phyloP scores from a whole-genome alignment of 768 basidiomycete species.

The Mycena leptocephala region DNA sequence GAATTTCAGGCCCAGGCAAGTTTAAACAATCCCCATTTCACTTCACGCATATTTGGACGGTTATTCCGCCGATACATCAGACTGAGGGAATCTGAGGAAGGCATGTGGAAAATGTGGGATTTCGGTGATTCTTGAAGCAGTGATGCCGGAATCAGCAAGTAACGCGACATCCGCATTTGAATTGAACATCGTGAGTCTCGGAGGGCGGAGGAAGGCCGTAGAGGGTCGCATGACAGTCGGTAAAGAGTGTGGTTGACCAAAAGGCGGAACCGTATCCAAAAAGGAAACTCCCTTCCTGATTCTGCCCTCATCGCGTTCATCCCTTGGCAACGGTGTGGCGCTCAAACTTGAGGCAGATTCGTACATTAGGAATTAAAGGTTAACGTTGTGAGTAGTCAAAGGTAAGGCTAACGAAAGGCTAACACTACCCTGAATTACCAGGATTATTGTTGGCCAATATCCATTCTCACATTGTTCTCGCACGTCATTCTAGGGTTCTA shows the following conservation, averaged over 20 bases:
- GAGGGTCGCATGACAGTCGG: constrained; percentile 21
- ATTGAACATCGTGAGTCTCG: neutral
- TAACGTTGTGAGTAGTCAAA: neutral
- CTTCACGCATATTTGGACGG: constrained; percentile 11
- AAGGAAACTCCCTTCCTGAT: constrained; percentile 6
- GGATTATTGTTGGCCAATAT: neutral
- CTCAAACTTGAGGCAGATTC: neutral
- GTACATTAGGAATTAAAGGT: neutral
- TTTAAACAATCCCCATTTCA: constrained; percentile 19
- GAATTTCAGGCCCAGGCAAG: constrained; percentile 19
- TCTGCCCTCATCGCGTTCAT: constrained; percentile 1
- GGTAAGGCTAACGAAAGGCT: constrained; percentile 1
- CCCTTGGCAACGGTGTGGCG: neutral
- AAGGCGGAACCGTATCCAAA: neutral
- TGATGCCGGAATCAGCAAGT: constrained; percentile 1
- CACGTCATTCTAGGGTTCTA: constrained; percentile 34
- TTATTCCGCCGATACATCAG: constrained; percentile 3
- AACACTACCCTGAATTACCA: neutral
- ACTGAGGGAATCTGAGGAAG: too few species aligned
- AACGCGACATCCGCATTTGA: neutral
- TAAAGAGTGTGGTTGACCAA: constrained; percentile 6
- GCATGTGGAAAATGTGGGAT: neutral
- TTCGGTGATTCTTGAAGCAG: neutral
- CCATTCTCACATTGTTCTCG: constrained; percentile 27
- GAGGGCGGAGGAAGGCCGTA: neutral